phyloP scores from a whole-genome alignment of 1,139 yeast genomes.

The Pichia sp. region DNA sequence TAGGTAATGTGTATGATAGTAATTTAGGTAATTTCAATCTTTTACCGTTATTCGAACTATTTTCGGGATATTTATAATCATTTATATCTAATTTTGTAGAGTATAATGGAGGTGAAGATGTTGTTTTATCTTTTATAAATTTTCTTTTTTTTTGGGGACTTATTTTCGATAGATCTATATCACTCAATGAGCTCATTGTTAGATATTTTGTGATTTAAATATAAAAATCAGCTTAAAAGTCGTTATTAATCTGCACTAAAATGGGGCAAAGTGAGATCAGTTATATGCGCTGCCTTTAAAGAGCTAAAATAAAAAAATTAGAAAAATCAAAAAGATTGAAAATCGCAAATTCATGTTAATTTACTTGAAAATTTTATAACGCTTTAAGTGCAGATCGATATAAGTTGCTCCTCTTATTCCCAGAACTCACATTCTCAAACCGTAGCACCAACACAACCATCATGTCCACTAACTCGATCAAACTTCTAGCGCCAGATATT shows the following conservation, averaged over 20 bases:
- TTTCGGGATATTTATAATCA: constrained; percentile 6
- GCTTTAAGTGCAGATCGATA: not conserved
- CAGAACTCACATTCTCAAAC: not conserved
- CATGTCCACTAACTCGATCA: constrained; percentile 81
- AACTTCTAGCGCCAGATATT: constrained; percentile 80
- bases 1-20: constrained; percentile 12
- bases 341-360: not conserved
- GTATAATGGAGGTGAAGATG: not conserved
- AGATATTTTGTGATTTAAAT: too few species aligned
- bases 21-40: constrained; percentile 12
- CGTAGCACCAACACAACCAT: not conserved
- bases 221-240: too few species aligned
- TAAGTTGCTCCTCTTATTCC: not conserved
- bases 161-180: not conserved
- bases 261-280: too few species aligned
- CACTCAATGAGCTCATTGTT: not conserved
- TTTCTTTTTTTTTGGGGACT: not conserved
- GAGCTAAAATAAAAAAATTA: not conserved
- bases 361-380: not conserved
- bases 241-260: too few species aligned
- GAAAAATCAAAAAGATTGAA: too few species aligned
- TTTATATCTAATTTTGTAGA: not conserved
- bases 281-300: not conserved
- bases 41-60: not conserved
- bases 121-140: not conserved